A percentile compares a stretch with the other conserved stretches of the same genome.
Conservation (phyloP, 257 asterid genomes). For the Haberlea rhodopensis region DNA sequence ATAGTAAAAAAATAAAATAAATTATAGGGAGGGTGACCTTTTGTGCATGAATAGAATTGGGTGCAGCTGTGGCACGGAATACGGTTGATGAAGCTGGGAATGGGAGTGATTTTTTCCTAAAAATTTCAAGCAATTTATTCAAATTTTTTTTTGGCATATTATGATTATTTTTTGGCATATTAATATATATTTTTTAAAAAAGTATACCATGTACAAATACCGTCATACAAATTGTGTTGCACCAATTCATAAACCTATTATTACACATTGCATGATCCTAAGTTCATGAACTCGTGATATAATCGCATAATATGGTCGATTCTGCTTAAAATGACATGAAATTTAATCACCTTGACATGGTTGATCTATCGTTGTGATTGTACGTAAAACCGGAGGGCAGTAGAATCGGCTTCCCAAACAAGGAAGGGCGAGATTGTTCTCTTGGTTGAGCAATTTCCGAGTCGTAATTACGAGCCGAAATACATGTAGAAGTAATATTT, state of each 20-base stretch:
- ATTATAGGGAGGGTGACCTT: neutral
- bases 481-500: neutral
- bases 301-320: too few relatives aligned
- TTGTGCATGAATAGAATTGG: neutral
- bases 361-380: neutral
- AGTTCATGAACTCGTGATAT: neutral
- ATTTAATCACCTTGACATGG: neutral
- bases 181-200: too few relatives aligned
- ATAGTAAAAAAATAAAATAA: too few relatives aligned
- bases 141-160: neutral
- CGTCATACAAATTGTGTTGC: too few relatives aligned
- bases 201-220: too few relatives aligned
- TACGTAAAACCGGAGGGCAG: neutral
- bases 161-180: too few relatives aligned
- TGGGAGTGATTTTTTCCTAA: neutral
- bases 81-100: neutral
- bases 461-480: neutral
- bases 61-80: neutral
- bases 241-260: too few relatives aligned
- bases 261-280: neutral
- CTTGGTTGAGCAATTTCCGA: neutral
- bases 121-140: neutral
- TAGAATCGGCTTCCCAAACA: neutral
- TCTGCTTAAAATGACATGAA: too few relatives aligned
- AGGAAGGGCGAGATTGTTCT: neutral